Conservation (phyloP, 2,329 filamentous ascomycete genomes). For the Colletotrichum sojae region DNA sequence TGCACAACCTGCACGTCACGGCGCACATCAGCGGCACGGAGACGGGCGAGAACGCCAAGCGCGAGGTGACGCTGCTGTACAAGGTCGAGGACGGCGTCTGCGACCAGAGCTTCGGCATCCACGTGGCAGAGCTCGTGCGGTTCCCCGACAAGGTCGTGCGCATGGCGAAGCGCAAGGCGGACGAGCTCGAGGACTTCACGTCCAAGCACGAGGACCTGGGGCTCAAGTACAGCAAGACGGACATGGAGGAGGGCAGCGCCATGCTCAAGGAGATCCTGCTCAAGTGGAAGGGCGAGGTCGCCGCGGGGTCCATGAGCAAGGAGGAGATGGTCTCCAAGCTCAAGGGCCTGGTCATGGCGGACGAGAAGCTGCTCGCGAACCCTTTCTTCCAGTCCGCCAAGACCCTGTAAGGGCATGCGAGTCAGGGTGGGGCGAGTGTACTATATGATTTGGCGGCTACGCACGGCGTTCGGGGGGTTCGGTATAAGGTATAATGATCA, state of each 20-base stretch:
- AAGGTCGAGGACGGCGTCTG: slow-evolving; percentile 96
- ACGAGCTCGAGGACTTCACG: slow-evolving; percentile 97
- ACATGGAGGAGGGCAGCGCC: slow-evolving; percentile 89
- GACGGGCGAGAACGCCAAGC: slow-evolving; percentile 66
- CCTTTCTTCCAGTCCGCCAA: slow-evolving; percentile 80
- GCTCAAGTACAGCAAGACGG: slow-evolving; percentile 80
- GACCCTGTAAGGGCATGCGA: slow-evolving; percentile 57
- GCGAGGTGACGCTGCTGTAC: slow-evolving; percentile 95
- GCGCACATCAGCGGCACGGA: slow-evolving; percentile 82
- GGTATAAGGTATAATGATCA: slow-evolving; percentile 1
- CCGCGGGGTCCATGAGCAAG: slow-evolving; percentile 72
- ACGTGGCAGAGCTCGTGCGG: slow-evolving; percentile 95
- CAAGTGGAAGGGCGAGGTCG: slow-evolving; percentile 86
- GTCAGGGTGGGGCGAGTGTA: background rate
- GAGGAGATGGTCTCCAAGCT: slow-evolving; percentile 85
- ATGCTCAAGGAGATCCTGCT: slow-evolving; percentile 87
- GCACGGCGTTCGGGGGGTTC: slow-evolving; percentile 25
- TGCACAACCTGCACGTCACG: slow-evolving; percentile 94
- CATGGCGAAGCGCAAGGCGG: slow-evolving; percentile 99
- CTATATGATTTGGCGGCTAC: background rate
- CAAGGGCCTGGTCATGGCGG: slow-evolving; percentile 82
- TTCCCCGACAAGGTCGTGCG: slow-evolving; percentile 98
- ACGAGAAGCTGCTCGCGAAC: slow-evolving; percentile 75
- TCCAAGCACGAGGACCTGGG: slow-evolving; percentile 77
- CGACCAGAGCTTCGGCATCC: slow-evolving; percentile 98